Base-by-base conservation (phyloP, 2,329 filamentous ascomycete species). In the Pseudonectria foliicola region DNA sequence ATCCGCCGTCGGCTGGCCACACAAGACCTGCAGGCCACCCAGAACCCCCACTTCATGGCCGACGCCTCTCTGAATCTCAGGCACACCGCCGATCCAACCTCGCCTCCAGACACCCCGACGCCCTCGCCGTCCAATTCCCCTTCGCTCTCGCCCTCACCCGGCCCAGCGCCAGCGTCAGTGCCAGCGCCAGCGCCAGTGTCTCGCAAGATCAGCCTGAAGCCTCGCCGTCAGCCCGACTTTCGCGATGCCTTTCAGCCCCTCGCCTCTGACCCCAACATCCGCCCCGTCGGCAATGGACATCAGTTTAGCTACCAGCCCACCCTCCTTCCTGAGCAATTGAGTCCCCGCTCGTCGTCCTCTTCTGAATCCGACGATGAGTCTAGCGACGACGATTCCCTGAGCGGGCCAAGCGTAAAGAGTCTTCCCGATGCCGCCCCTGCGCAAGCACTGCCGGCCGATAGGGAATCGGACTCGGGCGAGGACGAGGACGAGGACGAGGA, bases 81-180 rank as follows among this genome's bases (percentile, higher is more conserved):
- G 37, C 49, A 48, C 47, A 49, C 53, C 52, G 52, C 55, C 45
- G 59, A 62, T 37, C 67, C 64, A 34, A 63, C 66, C 37, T 71
- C 68, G 48, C 68, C 67, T 43, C 67, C 67, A 27, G 64, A 66
- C 32, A 70, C 67, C 27, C 68, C 67, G 33, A 67, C 63, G 27
- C 55, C 59, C 25, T 58, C 59, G 35, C 59, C 61, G 18, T 21
- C 18, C n/a, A n/a, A n/a, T n/a, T n/a, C n/a, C n/a, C n/a, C n/a
- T n/a, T n/a, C n/a, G n/a, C n/a, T n/a, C n/a, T n/a, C n/a, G n/a
- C n/a, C n/a, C n/a, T n/a, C n/a, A n/a, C n/a, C n/a, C n/a, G n/a
- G n/a, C n/a, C n/a, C n/a, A n/a, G n/a, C n/a, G n/a, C n/a, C n/a
- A n/a, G n/a, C n/a, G n/a, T n/a, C n/a, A n/a, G n/a, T n/a, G n/a